phyloP scores from a whole-genome alignment of 1,284 basidiomycete genomes.

The Moniliophthora roreri region DNA sequence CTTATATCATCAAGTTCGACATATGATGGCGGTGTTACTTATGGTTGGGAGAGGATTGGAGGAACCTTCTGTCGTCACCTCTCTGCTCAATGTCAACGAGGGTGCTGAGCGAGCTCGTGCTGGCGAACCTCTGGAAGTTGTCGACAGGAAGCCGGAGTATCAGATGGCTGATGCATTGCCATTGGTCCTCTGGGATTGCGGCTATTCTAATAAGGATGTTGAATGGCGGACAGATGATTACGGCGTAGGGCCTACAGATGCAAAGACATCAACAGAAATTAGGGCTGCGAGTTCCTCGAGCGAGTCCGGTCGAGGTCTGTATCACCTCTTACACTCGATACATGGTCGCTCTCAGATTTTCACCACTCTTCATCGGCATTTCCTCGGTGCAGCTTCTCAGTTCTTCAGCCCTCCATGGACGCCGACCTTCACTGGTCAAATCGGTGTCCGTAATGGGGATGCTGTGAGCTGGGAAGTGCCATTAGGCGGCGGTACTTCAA shows the following conservation, averaged over 20 bases:
- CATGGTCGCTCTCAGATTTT: conserved; percentile 59
- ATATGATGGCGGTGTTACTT: conserved; percentile 93
- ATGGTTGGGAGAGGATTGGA: conserved; percentile 87
- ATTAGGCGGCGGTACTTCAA: conserved; percentile 71
- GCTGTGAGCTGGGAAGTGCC: conserved; percentile 40
- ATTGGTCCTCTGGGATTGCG: conserved; percentile 91
- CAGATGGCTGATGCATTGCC: conserved; percentile 93
- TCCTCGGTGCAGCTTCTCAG: conserved; percentile 52
- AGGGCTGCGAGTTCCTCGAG: conserved; percentile 1
- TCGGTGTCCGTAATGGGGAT: conserved; percentile 16
- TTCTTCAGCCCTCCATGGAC: conserved; percentile 38
- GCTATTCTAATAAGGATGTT: conserved; percentile 67
- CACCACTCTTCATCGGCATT: conserved; percentile 61
- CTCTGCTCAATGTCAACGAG: conserved; percentile 69
- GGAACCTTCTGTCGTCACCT: conserved; percentile 65
- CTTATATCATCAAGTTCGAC: conserved; percentile 96
- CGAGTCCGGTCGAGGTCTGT: conserved; percentile 37
- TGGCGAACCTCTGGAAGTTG: conserved; percentile 43
- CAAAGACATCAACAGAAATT: conserved; percentile 26
- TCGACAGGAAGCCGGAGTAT: conserved; percentile 83
- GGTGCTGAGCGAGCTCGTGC: conserved; percentile 31
- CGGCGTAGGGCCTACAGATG: conserved; percentile 19
- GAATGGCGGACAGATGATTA: conserved; percentile 73
- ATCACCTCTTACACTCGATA: conserved; percentile 60
- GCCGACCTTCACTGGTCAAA: conserved; percentile 21